Percentiles rank a stretch among this genome's conserved stretches.
Evolutionary conservation across 1,139 yeast species (phyloP).

Genomic region (Lodderomyces elongisporus): DNA sequence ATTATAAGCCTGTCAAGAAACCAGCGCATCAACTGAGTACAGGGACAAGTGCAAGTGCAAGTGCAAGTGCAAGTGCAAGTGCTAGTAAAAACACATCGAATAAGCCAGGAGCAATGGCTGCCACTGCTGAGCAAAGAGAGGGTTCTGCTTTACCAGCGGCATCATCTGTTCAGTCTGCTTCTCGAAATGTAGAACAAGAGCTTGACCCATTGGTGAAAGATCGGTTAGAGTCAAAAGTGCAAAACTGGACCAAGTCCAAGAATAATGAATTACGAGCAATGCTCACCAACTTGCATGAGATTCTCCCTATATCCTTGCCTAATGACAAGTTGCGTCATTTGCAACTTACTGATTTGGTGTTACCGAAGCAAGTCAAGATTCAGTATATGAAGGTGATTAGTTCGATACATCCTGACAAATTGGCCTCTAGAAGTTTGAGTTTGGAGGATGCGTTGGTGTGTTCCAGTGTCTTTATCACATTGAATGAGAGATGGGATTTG

Average conservation of each 20-base stretch:
- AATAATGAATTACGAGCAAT: constrained; percentile 75
- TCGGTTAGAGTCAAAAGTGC: constrained; percentile 11
- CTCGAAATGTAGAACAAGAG: constrained; percentile 27
- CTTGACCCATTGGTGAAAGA: constrained; percentile 13
- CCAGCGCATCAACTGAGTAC: constrained; percentile 16
- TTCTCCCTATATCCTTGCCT: constrained; percentile 59
- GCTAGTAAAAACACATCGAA: too few species aligned
- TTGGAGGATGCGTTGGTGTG: constrained; percentile 56
- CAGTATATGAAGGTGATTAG: constrained; percentile 90
- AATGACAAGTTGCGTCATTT: constrained; percentile 17
- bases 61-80: not conserved
- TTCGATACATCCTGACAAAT: constrained; percentile 90
- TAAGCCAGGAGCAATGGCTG: not conserved
- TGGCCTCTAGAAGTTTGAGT: constrained; percentile 26
- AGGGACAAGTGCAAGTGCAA: constrained; percentile 8
- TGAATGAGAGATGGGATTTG: constrained; percentile 88
- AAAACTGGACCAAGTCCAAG: constrained; percentile 65
- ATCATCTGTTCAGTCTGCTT: constrained; percentile 6
- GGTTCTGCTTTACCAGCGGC: constrained; percentile 2
- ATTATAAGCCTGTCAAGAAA: constrained; percentile 13
- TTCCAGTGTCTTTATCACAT: constrained; percentile 74
- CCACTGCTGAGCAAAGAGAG: too few species aligned
- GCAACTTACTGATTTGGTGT: constrained; percentile 67
- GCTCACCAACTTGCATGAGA: constrained; percentile 57
- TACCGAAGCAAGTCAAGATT: constrained; percentile 88